phyloP scores from a whole-genome alignment of 2,329 filamentous ascomycete species.

The Calonectria crousiana region DNA sequence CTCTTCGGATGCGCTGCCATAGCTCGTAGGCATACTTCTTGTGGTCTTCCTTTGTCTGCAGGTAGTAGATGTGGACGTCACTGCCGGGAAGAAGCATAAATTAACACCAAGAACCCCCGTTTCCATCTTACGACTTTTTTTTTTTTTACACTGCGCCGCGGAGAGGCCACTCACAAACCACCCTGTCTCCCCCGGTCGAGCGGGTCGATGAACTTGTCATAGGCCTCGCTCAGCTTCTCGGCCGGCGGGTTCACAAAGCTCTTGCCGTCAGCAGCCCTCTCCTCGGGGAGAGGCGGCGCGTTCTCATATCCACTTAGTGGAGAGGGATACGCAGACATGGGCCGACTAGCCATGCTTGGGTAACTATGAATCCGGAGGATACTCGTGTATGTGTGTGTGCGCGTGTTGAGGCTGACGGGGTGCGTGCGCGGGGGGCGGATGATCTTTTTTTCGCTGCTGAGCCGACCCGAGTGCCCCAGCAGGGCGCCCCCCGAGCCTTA shows the following conservation, averaged over 20 bases:
- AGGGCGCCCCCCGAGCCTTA: background rate
- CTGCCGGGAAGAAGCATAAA: constrained; percentile 47
- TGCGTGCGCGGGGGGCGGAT: background rate
- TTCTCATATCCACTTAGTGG: constrained; percentile 70
- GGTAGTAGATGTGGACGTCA: constrained; percentile 89
- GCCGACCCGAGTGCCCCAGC: background rate
- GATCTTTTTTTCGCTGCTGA: background rate
- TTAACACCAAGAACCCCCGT: background rate
- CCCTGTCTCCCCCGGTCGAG: constrained; percentile 74
- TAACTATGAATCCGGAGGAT: background rate
- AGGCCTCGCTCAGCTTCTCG: constrained; percentile 73
- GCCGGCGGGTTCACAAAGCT: constrained; percentile 77
- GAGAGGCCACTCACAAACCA: constrained; percentile 71
- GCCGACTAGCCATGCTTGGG: constrained; percentile 36
- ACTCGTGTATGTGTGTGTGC: background rate
- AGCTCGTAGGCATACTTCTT: constrained; percentile 76
- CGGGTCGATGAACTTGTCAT: constrained; percentile 76
- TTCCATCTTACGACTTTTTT: background rate
- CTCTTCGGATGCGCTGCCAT: constrained; percentile 81
- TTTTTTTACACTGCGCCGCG: background rate
- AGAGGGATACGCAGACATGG: constrained; percentile 50
- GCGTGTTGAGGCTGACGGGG: background rate
- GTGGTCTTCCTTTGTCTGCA: constrained; percentile 73
- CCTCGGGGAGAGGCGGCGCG: constrained; percentile 67
- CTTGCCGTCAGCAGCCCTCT: constrained; percentile 80